Conservation (phyloP, 1,284 basidiomycete genomes). For the Rhodofomes roseus region DNA sequence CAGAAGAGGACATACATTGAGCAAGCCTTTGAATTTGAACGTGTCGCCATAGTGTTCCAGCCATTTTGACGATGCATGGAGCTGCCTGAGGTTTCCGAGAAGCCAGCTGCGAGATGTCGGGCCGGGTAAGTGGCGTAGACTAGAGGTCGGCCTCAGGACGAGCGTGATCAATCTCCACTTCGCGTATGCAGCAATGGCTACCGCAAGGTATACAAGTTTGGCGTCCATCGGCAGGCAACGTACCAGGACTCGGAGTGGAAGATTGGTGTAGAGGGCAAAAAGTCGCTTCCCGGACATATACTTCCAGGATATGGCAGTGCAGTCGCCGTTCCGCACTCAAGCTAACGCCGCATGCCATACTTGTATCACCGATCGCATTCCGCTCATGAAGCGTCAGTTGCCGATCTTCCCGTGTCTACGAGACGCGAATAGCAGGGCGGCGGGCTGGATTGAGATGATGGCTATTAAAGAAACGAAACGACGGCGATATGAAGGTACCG, state of each 20-base stretch:
- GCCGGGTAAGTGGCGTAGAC: background rate
- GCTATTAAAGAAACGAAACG: no score
- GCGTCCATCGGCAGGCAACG: background rate
- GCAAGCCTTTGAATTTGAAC: slow-evolving; percentile 41
- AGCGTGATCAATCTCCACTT: background rate
- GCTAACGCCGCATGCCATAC: no score
- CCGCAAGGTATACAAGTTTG: background rate
- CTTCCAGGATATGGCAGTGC: background rate
- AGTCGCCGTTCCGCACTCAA: no score
- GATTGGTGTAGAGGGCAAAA: background rate
- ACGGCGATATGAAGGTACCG: no score
- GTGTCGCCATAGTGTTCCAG: slow-evolving; percentile 21
- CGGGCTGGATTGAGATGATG: no score
- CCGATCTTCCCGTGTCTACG: no score
- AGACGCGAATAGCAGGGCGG: no score
- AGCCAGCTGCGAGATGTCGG: background rate
- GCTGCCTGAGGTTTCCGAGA: background rate
- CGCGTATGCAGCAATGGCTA: background rate
- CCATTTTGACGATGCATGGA: background rate
- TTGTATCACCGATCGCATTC: no score
- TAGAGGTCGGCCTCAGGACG: background rate
- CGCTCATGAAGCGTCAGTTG: no score
- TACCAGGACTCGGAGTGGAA: background rate
- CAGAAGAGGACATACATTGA: slow-evolving; percentile 39
- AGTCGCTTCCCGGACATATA: background rate